A percentile compares a stretch with the other conserved stretches of the same genome.
Conservation (phyloP, 2,329 filamentous ascomycete species). For the Byssoonygena ceratinophila region DNA sequence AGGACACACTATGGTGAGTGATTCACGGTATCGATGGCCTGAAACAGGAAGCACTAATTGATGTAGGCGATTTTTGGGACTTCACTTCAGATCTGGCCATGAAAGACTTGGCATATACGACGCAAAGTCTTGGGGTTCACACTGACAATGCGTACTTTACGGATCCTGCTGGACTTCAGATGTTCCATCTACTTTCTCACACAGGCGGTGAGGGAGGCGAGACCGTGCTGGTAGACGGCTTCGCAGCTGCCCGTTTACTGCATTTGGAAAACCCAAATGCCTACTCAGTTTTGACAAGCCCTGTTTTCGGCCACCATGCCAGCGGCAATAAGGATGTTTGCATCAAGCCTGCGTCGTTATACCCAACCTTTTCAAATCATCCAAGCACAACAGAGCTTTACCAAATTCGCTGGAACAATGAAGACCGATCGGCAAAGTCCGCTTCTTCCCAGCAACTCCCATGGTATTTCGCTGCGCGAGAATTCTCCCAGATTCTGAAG, state of each 20-base stretch:
- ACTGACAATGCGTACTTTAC: slow-evolving; percentile 96
- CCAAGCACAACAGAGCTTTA: slow-evolving; percentile 37
- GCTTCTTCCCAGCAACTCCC: slow-evolving; percentile 42
- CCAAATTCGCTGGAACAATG: slow-evolving; percentile 86
- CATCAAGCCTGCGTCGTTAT: slow-evolving; percentile 59
- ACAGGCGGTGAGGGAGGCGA: slow-evolving; percentile 55
- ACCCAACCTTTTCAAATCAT: slow-evolving; percentile 61
- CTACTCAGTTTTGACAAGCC: slow-evolving; percentile 48
- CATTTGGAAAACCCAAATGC: slow-evolving; percentile 43
- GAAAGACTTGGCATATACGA: slow-evolving; percentile 88
- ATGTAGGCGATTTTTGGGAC: slow-evolving; percentile 59
- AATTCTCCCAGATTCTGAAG: slow-evolving; percentile 61
- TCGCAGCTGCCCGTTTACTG: slow-evolving; percentile 57
- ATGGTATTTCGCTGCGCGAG: slow-evolving; percentile 74
- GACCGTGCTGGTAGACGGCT: slow-evolving; percentile 78
- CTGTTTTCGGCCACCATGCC: slow-evolving; percentile 63
- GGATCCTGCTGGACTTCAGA: slow-evolving; percentile 80
- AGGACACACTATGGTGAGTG: slow-evolving; percentile 78
- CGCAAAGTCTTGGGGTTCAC: slow-evolving; percentile 68
- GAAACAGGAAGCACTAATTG: background rate
- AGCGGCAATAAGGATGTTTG: slow-evolving; percentile 77
- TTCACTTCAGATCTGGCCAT: slow-evolving; percentile 80
- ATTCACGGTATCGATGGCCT: slow-evolving; percentile 27
- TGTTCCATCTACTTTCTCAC: slow-evolving; percentile 84
- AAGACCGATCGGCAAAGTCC: slow-evolving; percentile 65